These are phyloP conservation scores for Boletus sp. DNA, from an alignment of 768 basidiomycete genomes.

Conservation along the genomic window DNA sequence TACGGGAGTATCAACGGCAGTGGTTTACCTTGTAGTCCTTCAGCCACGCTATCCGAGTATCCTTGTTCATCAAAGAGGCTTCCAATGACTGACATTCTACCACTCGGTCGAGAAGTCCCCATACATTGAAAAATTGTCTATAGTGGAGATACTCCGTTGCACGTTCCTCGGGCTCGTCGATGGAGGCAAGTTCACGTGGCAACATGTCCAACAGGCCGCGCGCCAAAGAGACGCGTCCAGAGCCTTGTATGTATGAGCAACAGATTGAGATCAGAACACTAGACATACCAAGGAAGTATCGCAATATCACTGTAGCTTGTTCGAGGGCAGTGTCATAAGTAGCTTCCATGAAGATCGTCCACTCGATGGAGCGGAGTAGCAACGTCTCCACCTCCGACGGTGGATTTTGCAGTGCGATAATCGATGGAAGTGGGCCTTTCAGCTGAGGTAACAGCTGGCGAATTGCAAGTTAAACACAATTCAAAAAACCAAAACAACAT, in stretches of 20 bases:
- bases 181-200: conserved; percentile 58
- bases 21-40: conserved; percentile 54
- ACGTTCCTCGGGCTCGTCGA: conserved; percentile 65
- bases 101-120: conserved; percentile 62
- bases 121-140: conserved; percentile 72
- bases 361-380: conserved; percentile 86
- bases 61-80: conserved; percentile 53
- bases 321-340: conserved; percentile 79
- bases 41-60: conserved; percentile 58
- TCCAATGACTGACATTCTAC: conserved; percentile 59
- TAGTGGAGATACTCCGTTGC: conserved; percentile 78
- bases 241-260: conserved; percentile 40
- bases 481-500: conserved; percentile 3
- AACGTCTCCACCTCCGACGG: conserved; percentile 57
- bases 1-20: background rate
- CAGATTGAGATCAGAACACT: background rate
- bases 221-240: conserved; percentile 73
- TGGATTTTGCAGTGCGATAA: conserved; percentile 53
- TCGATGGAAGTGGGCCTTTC: conserved; percentile 57
- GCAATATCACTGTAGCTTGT: conserved; percentile 82
- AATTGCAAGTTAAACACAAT: conserved; percentile 7
- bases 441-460: conserved; percentile 49
- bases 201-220: conserved; percentile 55
- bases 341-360: conserved; percentile 75
- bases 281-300: conserved; percentile 81